Evolutionary conservation across 306 rosid genomes (phyloP), one percentile per base, ranked within the genome.

Genomic region (Malus fusca): DNA sequence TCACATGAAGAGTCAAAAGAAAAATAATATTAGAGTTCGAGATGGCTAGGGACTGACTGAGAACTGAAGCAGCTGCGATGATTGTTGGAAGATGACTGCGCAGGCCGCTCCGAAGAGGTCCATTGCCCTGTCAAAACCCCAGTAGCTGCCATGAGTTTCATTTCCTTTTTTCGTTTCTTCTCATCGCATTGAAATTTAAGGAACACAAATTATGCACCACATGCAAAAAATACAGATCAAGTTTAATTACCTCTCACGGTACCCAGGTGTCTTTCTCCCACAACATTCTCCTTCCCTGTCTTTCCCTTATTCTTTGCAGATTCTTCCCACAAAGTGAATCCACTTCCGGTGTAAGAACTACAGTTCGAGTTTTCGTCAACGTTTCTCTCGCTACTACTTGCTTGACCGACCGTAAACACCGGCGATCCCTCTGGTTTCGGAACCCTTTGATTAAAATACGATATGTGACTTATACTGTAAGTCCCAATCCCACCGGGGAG

Each of bases 401-500:
- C 72, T 79, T 84, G 91, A 56, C 83, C 92, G 56, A 69, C 95
- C 2, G 85, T 37, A 63, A 79, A 91, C 42, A 75, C 74, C 68
- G 90, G 51, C 11, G 37, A 43, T 62, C 26, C 84, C 87, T 89
- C 99, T 14, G 95, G 91, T 81, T 92, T 96, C 12, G 97, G 96
- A 85, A 85, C 78, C 79, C 84, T 86, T 80, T 82, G 97, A 75
- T 84, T 90, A 23, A 82, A 81, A 82, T 81, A 82, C 8, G 96
- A 88, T 78, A 90, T 78, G 85, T 92, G 97, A 84, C 92, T 90
- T 62, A 96, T 96, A 46, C 90, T 96, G 87, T 90, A 96, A 56
- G 99, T 92, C 71, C 99, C 99, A 76, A 96, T 88, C 76, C 99
- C 99, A 46, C 99, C 99, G 0, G 99, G 99, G 9, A 96, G 90